phyloP scores from a whole-genome alignment of 345 rosid species.

The Cardamine resedifolia region DNA sequence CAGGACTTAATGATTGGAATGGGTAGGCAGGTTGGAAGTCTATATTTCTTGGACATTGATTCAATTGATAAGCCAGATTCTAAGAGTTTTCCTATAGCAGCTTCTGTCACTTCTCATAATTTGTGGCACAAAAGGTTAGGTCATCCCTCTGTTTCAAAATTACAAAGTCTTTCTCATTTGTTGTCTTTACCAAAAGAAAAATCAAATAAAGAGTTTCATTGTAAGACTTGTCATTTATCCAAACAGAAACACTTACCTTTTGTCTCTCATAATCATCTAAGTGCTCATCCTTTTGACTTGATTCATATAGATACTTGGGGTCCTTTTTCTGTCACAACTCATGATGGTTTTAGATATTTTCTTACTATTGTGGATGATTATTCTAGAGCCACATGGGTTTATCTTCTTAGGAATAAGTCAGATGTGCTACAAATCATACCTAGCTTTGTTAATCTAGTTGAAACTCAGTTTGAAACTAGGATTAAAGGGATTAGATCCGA shows the following conservation, averaged over 20 bases:
- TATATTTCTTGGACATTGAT: too few species aligned
- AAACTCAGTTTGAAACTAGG: not conserved
- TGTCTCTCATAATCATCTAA: not conserved
- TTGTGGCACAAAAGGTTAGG: too few species aligned
- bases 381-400: not conserved
- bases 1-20: too few species aligned
- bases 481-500: not conserved
- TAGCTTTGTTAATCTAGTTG: not conserved
- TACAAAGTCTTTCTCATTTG: too few species aligned
- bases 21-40: too few species aligned
- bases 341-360: not conserved
- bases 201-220: rapidly evolving
- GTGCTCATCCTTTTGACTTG: not conserved
- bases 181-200: not conserved
- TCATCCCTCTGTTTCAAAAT: too few species aligned
- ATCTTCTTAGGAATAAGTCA: not conserved
- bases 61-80: too few species aligned
- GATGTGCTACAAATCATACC: not conserved
- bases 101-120: too few species aligned
- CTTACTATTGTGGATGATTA: not conserved
- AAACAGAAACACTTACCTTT: not conserved
- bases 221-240: not conserved
- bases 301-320: not conserved
- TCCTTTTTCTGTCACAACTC: not conserved
- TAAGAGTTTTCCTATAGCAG: too few species aligned